Evolutionary conservation across 1,139 yeast species (phyloP).

Genomic region (Hansenula anomala): DNA sequence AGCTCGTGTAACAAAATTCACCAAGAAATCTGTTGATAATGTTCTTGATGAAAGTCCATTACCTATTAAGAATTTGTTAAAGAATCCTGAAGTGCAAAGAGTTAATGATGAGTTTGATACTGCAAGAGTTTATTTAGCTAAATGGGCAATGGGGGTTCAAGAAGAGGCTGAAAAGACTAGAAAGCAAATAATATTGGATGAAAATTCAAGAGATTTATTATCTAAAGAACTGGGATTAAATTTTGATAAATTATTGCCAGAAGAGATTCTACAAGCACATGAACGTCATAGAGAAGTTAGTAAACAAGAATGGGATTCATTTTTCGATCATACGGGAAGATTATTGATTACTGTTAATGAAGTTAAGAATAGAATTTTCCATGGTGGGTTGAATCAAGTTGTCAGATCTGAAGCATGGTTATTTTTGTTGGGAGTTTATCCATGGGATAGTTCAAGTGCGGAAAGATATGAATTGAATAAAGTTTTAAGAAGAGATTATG

Average conservation of each 20-base stretch:
- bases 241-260: constrained; percentile 45
- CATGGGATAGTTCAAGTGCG: constrained; percentile 77
- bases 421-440: constrained; percentile 74
- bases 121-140: constrained; percentile 86
- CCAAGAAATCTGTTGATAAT: constrained; percentile 34
- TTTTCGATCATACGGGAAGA: constrained; percentile 77
- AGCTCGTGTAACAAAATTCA: constrained; percentile 65
- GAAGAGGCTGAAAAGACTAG: constrained; percentile 84
- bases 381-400: constrained; percentile 70
- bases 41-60: constrained; percentile 66
- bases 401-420: constrained; percentile 81
- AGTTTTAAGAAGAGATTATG: constrained; percentile 61
- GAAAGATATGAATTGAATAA: constrained; percentile 59
- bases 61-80: constrained; percentile 55
- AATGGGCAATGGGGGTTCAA: constrained; percentile 95
- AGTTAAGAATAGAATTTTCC: constrained; percentile 78
- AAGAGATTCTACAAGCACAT: constrained; percentile 50
- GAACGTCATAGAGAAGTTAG: constrained; percentile 65
- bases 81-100: constrained; percentile 72
- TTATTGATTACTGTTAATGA: constrained; percentile 66
- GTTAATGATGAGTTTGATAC: constrained; percentile 91
- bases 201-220: constrained; percentile 52
- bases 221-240: constrained; percentile 62
- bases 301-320: constrained; percentile 76
- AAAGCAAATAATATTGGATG: constrained; percentile 49